These are phyloP conservation scores for Eruca vesicaria DNA, from an alignment of 441 rosid genomes.

Conservation along the genomic window DNA sequence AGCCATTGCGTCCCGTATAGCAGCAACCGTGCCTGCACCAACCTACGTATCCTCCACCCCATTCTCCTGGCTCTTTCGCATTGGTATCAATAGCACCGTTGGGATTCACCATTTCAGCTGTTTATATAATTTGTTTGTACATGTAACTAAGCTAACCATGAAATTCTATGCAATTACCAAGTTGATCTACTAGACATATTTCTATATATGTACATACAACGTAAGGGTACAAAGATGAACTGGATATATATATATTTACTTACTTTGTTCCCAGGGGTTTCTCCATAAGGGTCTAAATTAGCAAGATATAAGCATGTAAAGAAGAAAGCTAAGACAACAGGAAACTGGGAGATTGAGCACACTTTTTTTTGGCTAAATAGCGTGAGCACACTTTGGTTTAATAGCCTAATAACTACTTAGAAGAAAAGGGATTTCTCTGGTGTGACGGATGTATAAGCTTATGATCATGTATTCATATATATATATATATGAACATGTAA, in stretches of 20 bases:
- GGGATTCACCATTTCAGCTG: constrained; percentile 7
- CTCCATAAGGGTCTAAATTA: not conserved
- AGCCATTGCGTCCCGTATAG: not conserved
- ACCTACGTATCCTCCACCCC: not conserved
- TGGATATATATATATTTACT: not conserved
- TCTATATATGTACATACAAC: not conserved
- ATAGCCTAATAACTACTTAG: not conserved
- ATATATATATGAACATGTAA: not conserved
- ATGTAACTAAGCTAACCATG: not conserved
- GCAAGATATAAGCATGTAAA: not conserved
- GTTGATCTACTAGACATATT: not conserved
- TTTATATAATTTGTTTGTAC: not conserved
- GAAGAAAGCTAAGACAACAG: not conserved
- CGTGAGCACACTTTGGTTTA: not conserved
- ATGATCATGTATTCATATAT: not conserved
- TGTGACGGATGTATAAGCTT: not conserved
- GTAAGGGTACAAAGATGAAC: not conserved
- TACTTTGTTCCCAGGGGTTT: not conserved
- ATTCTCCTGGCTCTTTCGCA: not conserved
- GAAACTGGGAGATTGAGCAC: not conserved
- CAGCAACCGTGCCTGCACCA: constrained; percentile 8
- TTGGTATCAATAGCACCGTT: not conserved
- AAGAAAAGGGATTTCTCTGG: not conserved
- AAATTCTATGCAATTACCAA: not conserved
- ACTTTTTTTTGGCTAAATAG: not conserved